Conservation (phyloP, 192 early-diverging fungal genomes). For the Coemansia sp. region DNA sequence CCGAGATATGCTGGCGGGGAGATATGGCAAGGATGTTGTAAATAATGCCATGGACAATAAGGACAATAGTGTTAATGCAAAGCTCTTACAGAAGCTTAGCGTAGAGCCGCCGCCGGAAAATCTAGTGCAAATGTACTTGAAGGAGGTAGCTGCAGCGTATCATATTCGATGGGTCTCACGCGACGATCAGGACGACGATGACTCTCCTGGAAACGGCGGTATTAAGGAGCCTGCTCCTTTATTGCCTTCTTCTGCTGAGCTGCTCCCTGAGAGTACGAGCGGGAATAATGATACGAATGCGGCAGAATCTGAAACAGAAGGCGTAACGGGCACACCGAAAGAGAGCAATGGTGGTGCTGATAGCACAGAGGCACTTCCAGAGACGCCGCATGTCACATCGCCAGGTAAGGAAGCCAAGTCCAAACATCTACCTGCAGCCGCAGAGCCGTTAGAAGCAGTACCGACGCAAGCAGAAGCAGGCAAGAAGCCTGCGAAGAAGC, state of each 20-base stretch:
- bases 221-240: constrained; percentile 11
- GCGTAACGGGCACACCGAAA: constrained; percentile 4
- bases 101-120: constrained; percentile 75
- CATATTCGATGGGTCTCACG: constrained; percentile 69
- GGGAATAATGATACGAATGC: neutral
- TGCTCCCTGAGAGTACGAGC: neutral
- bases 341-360: neutral
- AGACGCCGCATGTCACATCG: neutral
- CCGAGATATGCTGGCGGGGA: constrained; percentile 75
- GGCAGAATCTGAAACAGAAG: neutral
- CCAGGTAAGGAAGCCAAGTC: constrained; percentile 11
- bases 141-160: constrained; percentile 83
- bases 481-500: neutral
- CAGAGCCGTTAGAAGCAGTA: neutral
- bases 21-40: constrained; percentile 84
- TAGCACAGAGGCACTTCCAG: neutral
- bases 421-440: constrained; percentile 8
- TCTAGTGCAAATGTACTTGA: constrained; percentile 83
- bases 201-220: constrained; percentile 19
- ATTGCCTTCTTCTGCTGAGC: constrained; percentile 3
- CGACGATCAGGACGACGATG: constrained; percentile 39
- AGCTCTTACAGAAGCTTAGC: constrained; percentile 75
- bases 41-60: constrained; percentile 71
- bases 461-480: no score
- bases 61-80: constrained; percentile 70